Evolutionary conservation across 2,329 filamentous ascomycete species (phyloP), one percentile per base, ranked within the genome.

Genomic region (Sclerotinia borealis): DNA sequence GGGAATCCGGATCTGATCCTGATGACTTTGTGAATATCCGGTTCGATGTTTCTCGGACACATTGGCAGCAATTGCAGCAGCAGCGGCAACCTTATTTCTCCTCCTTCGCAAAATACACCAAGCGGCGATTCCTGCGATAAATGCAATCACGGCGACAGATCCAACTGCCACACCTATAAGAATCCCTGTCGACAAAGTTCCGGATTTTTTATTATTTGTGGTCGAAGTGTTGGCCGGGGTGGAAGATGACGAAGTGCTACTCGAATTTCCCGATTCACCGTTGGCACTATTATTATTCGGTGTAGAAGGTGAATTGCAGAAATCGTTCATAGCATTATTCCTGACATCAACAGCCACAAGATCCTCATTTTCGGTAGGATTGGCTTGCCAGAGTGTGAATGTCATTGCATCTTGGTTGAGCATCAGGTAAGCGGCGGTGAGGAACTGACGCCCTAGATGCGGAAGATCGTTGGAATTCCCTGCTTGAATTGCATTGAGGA

Each of bases 391-490:
- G 10, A 63, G 52, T 17, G 61, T 58, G 34, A 63, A 58, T 1
- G 47, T 29, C 3, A 50, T 22, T 9, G 50, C 39, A 41, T 63
- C 61, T 59, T 63, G 61, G 22, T 63, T 58, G 5, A 63, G 31
- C 61, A 63, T 63, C 8, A 63, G 2, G 36, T 63, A 63, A 3
- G 51, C 61, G 5, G 36, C 41, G 2, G 36, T 39, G 6, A 63
- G 37, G 9, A 63, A 63, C 8, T 63, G 61, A 3, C 61, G 50
- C 75, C 72, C 62, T 73, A 86, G 95, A 81, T 91, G 95, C 4
- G 90, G 83, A 74, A 93, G 93, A 17, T 86, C 88, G 73, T 96
- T 90, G 74, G 92, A 85, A 68, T 91, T 91, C 64, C 95, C 75
- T 81, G 85, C 95, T 79, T 96, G 91, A 66, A 83, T 78, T 41